A percentile compares a stretch with the other conserved stretches of the same genome.
Conservation (phyloP, 345 rosid genomes). For the Barbarea vulgaris region DNA sequence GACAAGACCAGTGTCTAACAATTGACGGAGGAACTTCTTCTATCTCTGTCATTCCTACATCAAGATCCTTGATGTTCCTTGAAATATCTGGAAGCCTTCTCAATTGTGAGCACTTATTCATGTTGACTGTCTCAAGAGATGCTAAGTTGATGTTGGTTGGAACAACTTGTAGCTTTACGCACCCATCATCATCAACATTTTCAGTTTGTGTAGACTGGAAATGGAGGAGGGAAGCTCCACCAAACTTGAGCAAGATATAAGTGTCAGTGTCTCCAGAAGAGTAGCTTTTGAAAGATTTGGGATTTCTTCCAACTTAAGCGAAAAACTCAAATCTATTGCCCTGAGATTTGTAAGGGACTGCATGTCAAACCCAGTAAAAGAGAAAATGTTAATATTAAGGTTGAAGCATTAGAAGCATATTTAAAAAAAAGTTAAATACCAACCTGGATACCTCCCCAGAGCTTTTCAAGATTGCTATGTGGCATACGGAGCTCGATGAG, state of each 20-base stretch:
- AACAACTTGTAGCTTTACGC: no score
- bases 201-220: not conserved
- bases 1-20: no score
- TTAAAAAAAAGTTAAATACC: not conserved
- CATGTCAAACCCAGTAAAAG: not conserved
- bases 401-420: no score
- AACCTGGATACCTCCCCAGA: constrained; percentile 1
- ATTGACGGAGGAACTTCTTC: no score
- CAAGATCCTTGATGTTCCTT: no score
- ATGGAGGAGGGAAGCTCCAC: constrained; percentile 1
- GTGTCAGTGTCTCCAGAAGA: not conserved
- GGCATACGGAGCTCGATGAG: constrained; percentile 11
- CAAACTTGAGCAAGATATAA: constrained; percentile 25
- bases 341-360: constrained; percentile 19
- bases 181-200: not conserved
- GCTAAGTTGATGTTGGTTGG: no score
- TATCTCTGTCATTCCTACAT: no score
- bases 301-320: not conserved
- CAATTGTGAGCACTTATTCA: no score
- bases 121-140: no score
- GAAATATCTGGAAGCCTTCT: no score
- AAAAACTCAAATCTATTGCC: not conserved
- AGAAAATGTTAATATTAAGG: no score
- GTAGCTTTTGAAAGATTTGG: constrained; percentile 25
- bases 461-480: constrained; percentile 5